A percentile compares a stretch with the other conserved stretches of the same genome.
phyloP scores from a whole-genome alignment of 176 grass and related monocot species.

The Raddia distichophylla region DNA sequence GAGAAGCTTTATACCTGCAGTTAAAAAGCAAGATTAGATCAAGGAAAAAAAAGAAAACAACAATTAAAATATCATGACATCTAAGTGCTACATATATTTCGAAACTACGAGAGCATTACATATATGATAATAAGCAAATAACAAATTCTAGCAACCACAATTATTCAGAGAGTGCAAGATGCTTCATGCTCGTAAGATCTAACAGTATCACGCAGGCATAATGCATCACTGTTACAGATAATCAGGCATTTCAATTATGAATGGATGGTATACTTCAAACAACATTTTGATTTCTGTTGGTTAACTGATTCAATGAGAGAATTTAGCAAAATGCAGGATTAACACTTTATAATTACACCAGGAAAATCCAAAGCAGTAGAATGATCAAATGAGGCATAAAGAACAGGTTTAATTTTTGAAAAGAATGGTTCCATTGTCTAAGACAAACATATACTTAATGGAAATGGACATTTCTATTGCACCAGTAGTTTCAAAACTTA shows the following conservation, averaged over 20 bases:
- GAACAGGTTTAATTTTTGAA: too few species aligned
- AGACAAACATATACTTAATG: too few species aligned
- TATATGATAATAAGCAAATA: neutral
- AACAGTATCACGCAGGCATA: neutral
- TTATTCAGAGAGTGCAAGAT: neutral
- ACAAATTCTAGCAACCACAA: neutral
- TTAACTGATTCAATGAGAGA: neutral
- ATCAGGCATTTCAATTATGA: too few species aligned
- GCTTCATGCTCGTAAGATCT: neutral
- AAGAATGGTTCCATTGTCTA: too few species aligned
- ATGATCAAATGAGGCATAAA: too few species aligned
- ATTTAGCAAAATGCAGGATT: neutral
- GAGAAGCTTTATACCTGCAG: constrained; percentile 18
- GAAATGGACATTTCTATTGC: too few species aligned
- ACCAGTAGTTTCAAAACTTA: too few species aligned
- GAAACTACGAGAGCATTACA: too few species aligned
- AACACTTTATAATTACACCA: neutral
- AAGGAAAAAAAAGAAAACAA: constrained; percentile 11
- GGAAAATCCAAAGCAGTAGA: too few species aligned
- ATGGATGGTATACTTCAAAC: too few species aligned
- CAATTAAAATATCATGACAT: constrained; percentile 9
- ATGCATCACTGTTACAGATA: too few species aligned
- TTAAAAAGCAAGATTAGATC: constrained; percentile 40
- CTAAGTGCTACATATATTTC: neutral
- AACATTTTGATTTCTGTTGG: neutral